Base-by-base conservation (phyloP, 495 filamentous ascomycete genomes). In the Lentithecium fluviatile region DNA sequence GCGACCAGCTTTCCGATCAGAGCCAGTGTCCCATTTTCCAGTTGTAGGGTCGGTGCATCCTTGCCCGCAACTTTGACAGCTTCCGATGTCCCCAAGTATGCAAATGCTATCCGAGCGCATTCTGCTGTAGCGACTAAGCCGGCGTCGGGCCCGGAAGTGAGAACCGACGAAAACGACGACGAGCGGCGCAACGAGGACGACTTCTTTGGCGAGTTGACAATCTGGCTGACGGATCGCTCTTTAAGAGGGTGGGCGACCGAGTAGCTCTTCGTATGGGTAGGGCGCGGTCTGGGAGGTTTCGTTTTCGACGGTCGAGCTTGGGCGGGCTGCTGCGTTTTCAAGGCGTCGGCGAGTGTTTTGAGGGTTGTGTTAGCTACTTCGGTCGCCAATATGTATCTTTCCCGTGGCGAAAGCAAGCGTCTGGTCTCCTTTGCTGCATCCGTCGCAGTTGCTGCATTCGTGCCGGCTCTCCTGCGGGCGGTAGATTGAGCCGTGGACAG, bases 11-110 rank as follows among this genome's bases (percentile, higher is more conserved):
- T 91, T 40, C 81, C 83, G 23, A 88, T 76, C 40, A 98, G 76
- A 7, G 87, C 83, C 43, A 88, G 88, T 73, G 90, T 88, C 6
- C 89, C 94, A 57, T 84, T 85, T 68, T 97, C 93, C 2, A 95
- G 76, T 62, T 97, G 91, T 50, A 93, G 75, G 36, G 79, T 81
- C 8, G 85, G 83, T 15, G 83, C 71, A 60, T 79, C 65, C 74
- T 65, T 70, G 64, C 70, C 68, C 45, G 49, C 68, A 26, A 55
- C 54, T 54, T 63, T 81, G 69, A 48, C 75, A 63, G 74, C 68
- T 56, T 89, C 82, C 20, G 88, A 53, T 21, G 78, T 76, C 49
- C 89, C 76, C 43, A 97, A 74, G 48, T 82, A 85, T 2, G 83
- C 78, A 69, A 96, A 87, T 11, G 88, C 86, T 23, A 88, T 70